Percentiles rank a stretch among this genome's conserved stretches.
These are phyloP conservation scores for Pseudogymnoascus sp. DNA, from an alignment of 2,329 filamentous ascomycete genomes.

Conservation along the genomic window DNA sequence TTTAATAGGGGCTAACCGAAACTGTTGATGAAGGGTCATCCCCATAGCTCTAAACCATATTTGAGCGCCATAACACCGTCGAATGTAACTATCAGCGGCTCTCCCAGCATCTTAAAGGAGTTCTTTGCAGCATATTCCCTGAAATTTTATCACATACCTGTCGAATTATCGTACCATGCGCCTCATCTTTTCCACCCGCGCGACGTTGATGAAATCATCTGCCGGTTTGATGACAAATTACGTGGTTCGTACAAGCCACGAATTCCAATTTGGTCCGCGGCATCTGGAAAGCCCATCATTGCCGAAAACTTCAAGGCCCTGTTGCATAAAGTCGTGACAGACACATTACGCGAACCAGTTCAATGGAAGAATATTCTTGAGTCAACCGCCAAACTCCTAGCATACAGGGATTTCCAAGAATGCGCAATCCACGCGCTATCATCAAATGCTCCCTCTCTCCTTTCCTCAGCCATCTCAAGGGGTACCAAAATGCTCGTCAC, in stretches of 20 bases:
- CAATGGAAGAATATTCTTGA: slow-evolving; percentile 6
- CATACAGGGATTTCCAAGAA: not conserved
- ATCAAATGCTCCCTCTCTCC: not conserved
- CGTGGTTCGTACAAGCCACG: slow-evolving; percentile 1
- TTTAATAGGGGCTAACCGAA: not conserved
- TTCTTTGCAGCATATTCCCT: slow-evolving; percentile 9
- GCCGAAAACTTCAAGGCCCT: slow-evolving; percentile 12
- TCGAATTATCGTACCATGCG: slow-evolving; percentile 20
- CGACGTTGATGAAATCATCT: slow-evolving; percentile 12
- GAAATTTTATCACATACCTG: slow-evolving; percentile 2
- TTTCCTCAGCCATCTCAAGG: not conserved
- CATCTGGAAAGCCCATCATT: not conserved
- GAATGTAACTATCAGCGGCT: slow-evolving; percentile 13
- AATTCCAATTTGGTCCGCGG: slow-evolving; percentile 17
- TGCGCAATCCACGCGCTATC: not conserved
- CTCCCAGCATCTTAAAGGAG: not conserved
- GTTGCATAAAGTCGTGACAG: slow-evolving; percentile 14
- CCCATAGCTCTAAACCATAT: slow-evolving; percentile 1
- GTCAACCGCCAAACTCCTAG: not conserved
- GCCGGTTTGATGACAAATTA: slow-evolving; percentile 2
- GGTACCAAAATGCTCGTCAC: not conserved
- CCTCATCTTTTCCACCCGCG: slow-evolving; percentile 17
- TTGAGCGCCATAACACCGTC: slow-evolving; percentile 7
- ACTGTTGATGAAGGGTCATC: not conserved
- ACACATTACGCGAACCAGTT: slow-evolving; percentile 19